Conservation (phyloP, 2,329 filamentous ascomycete genomes). For the Colletotrichum falcatum region DNA sequence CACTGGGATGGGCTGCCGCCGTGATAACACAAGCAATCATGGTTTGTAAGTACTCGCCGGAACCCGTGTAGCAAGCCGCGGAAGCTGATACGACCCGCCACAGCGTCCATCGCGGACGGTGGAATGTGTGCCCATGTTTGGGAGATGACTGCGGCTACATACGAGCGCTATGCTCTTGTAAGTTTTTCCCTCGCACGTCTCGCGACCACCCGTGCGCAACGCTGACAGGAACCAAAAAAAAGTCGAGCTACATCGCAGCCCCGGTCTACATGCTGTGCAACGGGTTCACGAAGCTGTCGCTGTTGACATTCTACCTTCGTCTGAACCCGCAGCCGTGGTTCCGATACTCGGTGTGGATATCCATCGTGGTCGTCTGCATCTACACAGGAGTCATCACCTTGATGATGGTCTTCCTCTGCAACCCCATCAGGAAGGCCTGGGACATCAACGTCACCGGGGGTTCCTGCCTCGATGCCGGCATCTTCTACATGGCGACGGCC, state of each 20-base stretch:
- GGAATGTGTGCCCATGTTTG: slow-evolving; percentile 40
- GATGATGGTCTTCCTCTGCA: slow-evolving; percentile 52
- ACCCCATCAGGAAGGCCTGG: slow-evolving; percentile 50
- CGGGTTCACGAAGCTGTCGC: slow-evolving; percentile 52
- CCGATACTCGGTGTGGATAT: slow-evolving; percentile 46
- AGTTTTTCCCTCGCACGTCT: background rate
- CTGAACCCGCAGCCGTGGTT: slow-evolving; percentile 53
- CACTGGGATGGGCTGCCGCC: slow-evolving; percentile 37
- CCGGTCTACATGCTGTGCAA: slow-evolving; percentile 51
- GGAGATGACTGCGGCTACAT: slow-evolving; percentile 40
- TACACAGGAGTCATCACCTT: slow-evolving; percentile 52
- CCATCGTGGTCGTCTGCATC: slow-evolving; percentile 47
- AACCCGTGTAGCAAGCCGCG: background rate
- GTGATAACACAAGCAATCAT: slow-evolving; percentile 29
- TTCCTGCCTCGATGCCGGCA: slow-evolving; percentile 59
- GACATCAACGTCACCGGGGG: slow-evolving; percentile 47
- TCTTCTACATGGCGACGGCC: slow-evolving; percentile 62
- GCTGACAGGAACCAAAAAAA: background rate
- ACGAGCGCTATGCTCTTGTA: slow-evolving; percentile 37
- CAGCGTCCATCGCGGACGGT: slow-evolving; percentile 16
- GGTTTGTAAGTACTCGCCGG: background rate
- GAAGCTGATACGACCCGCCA: background rate
- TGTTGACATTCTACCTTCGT: slow-evolving; percentile 54
- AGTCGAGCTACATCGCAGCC: slow-evolving; percentile 44
- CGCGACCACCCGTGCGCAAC: no score